These are phyloP conservation scores for Phytophthora pseudosyringae DNA, from an alignment of 352 stramenopile species.

Conservation along the genomic window DNA sequence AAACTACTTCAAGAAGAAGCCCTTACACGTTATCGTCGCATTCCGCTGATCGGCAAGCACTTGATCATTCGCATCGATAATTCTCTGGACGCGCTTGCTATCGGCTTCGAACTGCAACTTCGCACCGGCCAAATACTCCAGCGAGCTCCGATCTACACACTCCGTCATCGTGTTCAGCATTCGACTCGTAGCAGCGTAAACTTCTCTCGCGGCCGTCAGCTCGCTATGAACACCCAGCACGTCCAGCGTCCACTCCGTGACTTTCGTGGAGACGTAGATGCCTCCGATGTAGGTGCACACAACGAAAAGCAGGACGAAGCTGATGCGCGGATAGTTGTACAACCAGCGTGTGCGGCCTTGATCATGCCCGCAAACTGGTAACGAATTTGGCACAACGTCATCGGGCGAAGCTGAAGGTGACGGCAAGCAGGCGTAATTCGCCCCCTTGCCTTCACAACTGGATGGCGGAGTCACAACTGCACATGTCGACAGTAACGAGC, in stretches of 20 bases:
- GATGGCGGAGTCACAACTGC: slow-evolving; percentile 1
- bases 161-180: slow-evolving; percentile 38
- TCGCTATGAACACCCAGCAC: slow-evolving; percentile 36
- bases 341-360: slow-evolving; percentile 27
- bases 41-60: slow-evolving; percentile 22
- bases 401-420: slow-evolving; percentile 23
- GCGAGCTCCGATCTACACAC: slow-evolving; percentile 42
- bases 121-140: slow-evolving; percentile 33
- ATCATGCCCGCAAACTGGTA: background rate
- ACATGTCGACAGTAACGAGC: slow-evolving; percentile 2
- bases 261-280: slow-evolving; percentile 45
- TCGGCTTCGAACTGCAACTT: slow-evolving; percentile 39
- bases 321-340: slow-evolving; percentile 52
- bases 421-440: slow-evolving; percentile 19
- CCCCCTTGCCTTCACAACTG: slow-evolving; percentile 15
- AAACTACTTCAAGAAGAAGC: background rate
- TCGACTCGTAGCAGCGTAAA: slow-evolving; percentile 40
- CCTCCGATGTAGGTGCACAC: slow-evolving; percentile 49
- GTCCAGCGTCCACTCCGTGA: slow-evolving; percentile 43
- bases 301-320: slow-evolving; percentile 63
- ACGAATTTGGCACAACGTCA: slow-evolving; percentile 4
- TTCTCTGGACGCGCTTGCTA: slow-evolving; percentile 30
- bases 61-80: slow-evolving; percentile 39
- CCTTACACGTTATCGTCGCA: slow-evolving; percentile 34
- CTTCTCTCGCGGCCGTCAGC: slow-evolving; percentile 33